These are phyloP conservation scores for Sclerotinia glacialis DNA, from an alignment of 2,329 filamentous ascomycete species.

Conservation along the genomic window DNA sequence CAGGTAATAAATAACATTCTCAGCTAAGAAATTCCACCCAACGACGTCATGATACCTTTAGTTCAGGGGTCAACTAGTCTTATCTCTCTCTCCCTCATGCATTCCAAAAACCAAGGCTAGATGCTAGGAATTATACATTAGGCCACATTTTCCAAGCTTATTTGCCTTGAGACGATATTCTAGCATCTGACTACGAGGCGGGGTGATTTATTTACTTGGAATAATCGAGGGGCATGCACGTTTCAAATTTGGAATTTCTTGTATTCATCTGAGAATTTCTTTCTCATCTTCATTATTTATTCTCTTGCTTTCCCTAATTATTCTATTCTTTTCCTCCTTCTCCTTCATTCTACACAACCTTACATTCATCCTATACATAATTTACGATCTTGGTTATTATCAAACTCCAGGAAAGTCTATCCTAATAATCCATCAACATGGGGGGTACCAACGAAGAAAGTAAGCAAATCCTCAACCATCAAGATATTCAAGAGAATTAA, in stretches of 20 bases:
- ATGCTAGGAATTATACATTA: not conserved
- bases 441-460: constrained; percentile 14
- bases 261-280: not conserved
- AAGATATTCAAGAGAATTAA: not conserved
- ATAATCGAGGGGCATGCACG: not conserved
- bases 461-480: not conserved
- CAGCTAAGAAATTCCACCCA: not conserved
- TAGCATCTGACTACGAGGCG: not conserved
- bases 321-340: no score
- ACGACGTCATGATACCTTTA: constrained; percentile 1
- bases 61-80: constrained; percentile 4
- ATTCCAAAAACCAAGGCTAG: not conserved
- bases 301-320: not conserved
- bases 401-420: not conserved
- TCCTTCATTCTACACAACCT: not conserved
- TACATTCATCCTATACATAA: not conserved
- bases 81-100: not conserved
- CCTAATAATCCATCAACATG: constrained; percentile 14
- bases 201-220: constrained; percentile 14
- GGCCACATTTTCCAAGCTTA: not conserved
- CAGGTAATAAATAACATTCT: not conserved
- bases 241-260: not conserved
- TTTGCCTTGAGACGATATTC: not conserved
- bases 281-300: not conserved
- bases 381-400: not conserved